Evolutionary conservation across 2,329 filamentous ascomycete species (phyloP), one percentile per base, ranked within the genome.

Genomic region (Diaporthe citrichinensis): DNA sequence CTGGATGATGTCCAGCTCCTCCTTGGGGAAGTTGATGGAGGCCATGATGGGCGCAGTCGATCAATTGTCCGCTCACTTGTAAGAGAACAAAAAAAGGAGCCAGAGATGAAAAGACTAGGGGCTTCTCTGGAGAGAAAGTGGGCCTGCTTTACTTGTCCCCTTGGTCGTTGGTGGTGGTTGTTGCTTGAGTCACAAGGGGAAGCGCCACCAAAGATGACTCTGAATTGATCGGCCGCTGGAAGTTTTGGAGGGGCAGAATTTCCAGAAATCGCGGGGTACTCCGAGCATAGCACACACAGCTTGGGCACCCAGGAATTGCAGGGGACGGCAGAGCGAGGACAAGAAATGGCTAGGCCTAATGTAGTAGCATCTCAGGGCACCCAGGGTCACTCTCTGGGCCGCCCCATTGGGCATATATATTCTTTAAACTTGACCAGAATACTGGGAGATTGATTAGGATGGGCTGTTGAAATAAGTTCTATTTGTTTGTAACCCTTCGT

Each of bases 21-120:
- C 94, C 85, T 94, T 94, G 74, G 96, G 94, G 84, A 98, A 98
- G 86, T 96, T 92, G 87, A 98, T 96, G 82, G 94, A 95, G 94
- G 96, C 95, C 79, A 77, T 84, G 79, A 79, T 74, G 75, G 73
- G 69, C 67, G 44, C 46, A 28, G 49, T 74, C 72, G 61, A 39
- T 58, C 53, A 73, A 68, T 78, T 79, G 76, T 71, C 25, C 17
- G 44, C 51, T 73, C 36, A 17, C 41, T 36, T 6, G 28, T 25
- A 34, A 49, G 36, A 61, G 49, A 41, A 65, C 28, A 41, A 53
- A n/a, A 53, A 23, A 9, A 1, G 39, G 34, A 34, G 49, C 44
- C 28, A 20, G 44, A 62, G 9, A 12, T 20, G 20, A 55, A 39
- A 3, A 8, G 28, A 46, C 46, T 10, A 36, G 17, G 28, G 25